Evolutionary conservation across 805 yeast species (phyloP), one percentile per base, ranked within the genome.

Genomic region (Metschnikowia reukaufii): DNA sequence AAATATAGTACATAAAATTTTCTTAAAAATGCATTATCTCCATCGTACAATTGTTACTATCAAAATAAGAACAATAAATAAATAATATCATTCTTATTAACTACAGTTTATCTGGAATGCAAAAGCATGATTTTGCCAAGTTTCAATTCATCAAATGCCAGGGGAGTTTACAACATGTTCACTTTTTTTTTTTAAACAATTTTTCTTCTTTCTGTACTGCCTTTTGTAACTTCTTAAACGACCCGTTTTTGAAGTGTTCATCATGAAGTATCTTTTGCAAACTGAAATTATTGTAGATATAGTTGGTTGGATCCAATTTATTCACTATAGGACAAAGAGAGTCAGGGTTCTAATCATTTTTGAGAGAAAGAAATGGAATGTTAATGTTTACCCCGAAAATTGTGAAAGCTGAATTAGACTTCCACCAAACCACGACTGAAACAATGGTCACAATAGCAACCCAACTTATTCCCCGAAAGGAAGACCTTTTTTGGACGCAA

Each of bases 291-390:
- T 59, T 51, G 41, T 62, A 57, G 13, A 65, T 19, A 47, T 49
- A 55, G 30, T 54, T 47, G 2, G 47, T 17, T 2, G 70, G 69
- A 40, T 67, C 62, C 16, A 69, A 19, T 43, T 69, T 70, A 6
- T 57, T 57, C 4, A 67, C 68, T 10, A 67, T 40, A 2, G 74
- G 73, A 50, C 74, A 70, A 16, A 69, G 58, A 7, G 63, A 50
- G 49, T 68, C 72, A 1, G 41, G 44, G 27, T 39, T 34, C 4
- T 40, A 15, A 15, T 32, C 29, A 36, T 13, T 36, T 36, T 19
- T 20, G 39, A 20, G 27, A n/a, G n/a, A n/a, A n/a, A n/a, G n/a
- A 20, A 20, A n/a, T 16, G 17, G 16, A 19, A 36, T 10, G 23
- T 18, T 36, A 10, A 20, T n/a, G n/a, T n/a, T n/a, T n/a, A n/a